These are phyloP conservation scores for Neopestalotiopsis sp. DNA, from an alignment of 2,329 filamentous ascomycete genomes.

Conservation along the genomic window DNA sequence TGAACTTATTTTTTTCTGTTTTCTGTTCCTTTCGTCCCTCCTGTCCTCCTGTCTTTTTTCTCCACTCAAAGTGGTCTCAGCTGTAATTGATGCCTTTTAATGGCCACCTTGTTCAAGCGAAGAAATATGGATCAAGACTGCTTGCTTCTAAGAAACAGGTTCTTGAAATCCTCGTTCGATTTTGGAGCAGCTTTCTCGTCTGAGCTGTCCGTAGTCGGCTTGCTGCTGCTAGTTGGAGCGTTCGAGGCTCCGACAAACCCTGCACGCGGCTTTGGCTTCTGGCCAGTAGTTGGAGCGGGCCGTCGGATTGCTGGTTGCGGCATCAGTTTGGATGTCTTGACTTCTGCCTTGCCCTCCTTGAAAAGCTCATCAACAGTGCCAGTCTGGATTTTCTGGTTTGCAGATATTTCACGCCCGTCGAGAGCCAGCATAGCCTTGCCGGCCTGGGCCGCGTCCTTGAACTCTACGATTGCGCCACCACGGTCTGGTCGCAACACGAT, in stretches of 20 bases:
- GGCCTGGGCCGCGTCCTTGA: slow-evolving; percentile 69
- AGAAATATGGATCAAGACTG: slow-evolving; percentile 3
- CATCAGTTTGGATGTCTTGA: slow-evolving; percentile 43
- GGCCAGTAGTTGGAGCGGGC: slow-evolving; percentile 43
- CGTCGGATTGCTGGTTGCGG: slow-evolving; percentile 50
- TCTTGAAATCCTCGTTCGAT: slow-evolving; percentile 65
- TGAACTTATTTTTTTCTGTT: slow-evolving; percentile 3
- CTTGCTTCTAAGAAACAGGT: slow-evolving; percentile 48
- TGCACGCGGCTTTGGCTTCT: slow-evolving; percentile 47
- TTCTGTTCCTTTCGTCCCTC: not conserved
- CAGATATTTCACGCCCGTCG: slow-evolving; percentile 59
- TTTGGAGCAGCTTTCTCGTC: slow-evolving; percentile 41
- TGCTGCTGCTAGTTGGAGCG: slow-evolving; percentile 21
- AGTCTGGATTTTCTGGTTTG: slow-evolving; percentile 57
- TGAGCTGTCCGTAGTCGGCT: slow-evolving; percentile 19
- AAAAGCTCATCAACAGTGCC: slow-evolving; percentile 62
- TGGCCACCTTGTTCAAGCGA: not conserved
- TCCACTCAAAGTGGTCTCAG: not conserved
- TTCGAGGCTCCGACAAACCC: slow-evolving; percentile 44
- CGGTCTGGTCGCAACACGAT: slow-evolving; percentile 82
- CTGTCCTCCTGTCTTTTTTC: not conserved
- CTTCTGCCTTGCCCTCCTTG: slow-evolving; percentile 46
- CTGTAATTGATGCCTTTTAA: not conserved
- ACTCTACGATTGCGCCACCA: slow-evolving; percentile 87
- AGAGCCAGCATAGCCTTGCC: slow-evolving; percentile 73